phyloP scores from a whole-genome alignment of 345 rosid species.

The Euclidium syriacum region DNA sequence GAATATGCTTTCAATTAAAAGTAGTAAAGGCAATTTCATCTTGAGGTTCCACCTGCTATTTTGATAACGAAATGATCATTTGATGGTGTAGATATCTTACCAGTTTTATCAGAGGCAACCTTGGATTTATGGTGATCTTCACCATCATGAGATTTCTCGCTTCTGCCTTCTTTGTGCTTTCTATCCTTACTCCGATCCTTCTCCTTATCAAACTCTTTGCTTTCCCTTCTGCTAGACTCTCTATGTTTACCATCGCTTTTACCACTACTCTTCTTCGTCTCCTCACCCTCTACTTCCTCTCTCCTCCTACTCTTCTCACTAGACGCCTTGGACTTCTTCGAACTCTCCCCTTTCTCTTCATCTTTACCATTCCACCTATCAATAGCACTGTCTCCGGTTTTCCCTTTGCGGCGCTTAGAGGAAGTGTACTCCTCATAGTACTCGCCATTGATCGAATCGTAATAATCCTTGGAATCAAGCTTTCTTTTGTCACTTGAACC shows the following conservation, averaged over 20 bases:
- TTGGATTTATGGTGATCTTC: conserved; percentile 42
- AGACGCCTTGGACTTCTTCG: conserved; percentile 50
- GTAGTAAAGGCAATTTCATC: neutral
- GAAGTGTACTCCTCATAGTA: conserved; percentile 53
- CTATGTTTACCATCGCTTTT: conserved; percentile 64
- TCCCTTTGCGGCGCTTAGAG: conserved; percentile 66
- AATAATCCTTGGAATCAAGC: conserved; percentile 45
- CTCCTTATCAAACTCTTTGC: conserved; percentile 40
- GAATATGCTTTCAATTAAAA: neutral
- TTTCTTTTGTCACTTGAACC: conserved; percentile 62
- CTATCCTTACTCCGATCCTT: conserved; percentile 43
- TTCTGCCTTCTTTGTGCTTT: conserved; percentile 53
- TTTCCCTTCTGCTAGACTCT: conserved; percentile 62
- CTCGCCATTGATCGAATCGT: conserved; percentile 56
- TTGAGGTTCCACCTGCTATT: neutral
- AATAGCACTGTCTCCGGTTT: conserved; percentile 42
- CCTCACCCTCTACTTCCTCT: conserved; percentile 51
- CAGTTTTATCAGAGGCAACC: conserved; percentile 49
- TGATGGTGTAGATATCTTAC: conserved; percentile 44
- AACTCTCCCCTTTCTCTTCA: conserved; percentile 45
- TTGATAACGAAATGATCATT: neutral
- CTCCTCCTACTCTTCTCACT: conserved; percentile 65
- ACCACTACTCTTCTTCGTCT: conserved; percentile 44
- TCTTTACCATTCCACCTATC: conserved; percentile 84
- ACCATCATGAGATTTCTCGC: conserved; percentile 44